These are phyloP conservation scores for Fonsecaea pedrosoi DNA, from an alignment of 2,329 filamentous ascomycete species.

Conservation along the genomic window DNA sequence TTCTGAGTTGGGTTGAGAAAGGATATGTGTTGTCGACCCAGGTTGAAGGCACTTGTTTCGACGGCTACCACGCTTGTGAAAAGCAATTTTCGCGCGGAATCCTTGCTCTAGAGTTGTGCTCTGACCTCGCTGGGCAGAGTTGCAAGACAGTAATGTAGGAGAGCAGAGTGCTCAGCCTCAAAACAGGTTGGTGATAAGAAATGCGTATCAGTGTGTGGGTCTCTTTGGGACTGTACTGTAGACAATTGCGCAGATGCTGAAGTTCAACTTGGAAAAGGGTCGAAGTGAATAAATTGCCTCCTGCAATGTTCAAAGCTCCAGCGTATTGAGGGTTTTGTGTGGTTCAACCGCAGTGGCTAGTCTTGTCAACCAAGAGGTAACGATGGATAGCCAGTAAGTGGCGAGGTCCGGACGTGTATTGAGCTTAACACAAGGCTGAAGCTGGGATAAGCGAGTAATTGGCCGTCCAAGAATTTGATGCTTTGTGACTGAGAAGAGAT, in stretches of 20 bases:
- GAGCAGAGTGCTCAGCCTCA: neutral
- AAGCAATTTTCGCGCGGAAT: neutral
- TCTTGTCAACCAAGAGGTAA: neutral
- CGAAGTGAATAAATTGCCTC: neutral
- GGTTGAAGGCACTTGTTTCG: neutral
- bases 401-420: neutral
- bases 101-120: neutral
- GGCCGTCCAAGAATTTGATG: neutral
- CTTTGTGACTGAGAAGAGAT: neutral
- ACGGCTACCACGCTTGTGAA: neutral
- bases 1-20: conserved; percentile 9
- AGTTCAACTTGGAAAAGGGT: neutral
- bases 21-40: neutral
- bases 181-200: neutral
- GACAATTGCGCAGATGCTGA: neutral
- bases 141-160: neutral
- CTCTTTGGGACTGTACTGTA: neutral
- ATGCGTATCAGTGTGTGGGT: neutral
- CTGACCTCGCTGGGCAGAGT: neutral
- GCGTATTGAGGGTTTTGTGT: neutral
- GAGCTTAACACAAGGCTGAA: conserved; percentile 5
- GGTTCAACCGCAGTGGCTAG: conserved; percentile 3
- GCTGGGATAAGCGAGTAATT: neutral
- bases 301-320: neutral
- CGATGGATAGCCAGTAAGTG: conserved; percentile 14